Conservation (phyloP, 208 protist species). For the Leishmania guyanensis region DNA sequence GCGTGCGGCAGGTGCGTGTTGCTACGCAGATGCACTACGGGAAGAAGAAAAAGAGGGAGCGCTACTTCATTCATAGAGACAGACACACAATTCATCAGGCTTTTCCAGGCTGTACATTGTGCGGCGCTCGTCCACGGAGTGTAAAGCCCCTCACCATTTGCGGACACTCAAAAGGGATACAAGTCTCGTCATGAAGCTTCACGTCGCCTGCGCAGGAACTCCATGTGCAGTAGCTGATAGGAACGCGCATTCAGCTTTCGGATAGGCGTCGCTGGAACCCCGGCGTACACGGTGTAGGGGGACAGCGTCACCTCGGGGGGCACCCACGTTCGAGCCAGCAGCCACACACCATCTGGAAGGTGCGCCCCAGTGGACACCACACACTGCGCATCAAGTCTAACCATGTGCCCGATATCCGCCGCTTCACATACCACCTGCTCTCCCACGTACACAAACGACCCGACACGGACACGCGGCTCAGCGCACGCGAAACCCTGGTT, state of each 20-base stretch:
- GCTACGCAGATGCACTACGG: background rate
- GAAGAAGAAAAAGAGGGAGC: background rate
- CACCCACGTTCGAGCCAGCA: conserved; percentile 50
- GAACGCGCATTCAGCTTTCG: conserved; percentile 41
- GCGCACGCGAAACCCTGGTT: conserved; percentile 39
- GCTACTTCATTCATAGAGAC: background rate
- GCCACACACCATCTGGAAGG: conserved; percentile 67
- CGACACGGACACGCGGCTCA: conserved; percentile 34
- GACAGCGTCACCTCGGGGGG: conserved; percentile 52
- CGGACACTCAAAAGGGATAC: background rate
- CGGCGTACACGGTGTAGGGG: conserved; percentile 63
- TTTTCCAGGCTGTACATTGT: background rate
- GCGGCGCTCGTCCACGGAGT: background rate
- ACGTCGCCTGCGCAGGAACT: conserved; percentile 35
- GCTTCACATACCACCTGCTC: conserved; percentile 59
- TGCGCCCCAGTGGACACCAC: conserved; percentile 52
- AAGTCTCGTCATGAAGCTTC: background rate
- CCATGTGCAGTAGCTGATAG: conserved; percentile 44
- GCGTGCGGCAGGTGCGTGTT: background rate
- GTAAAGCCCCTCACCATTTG: background rate
- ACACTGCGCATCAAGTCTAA: conserved; percentile 61
- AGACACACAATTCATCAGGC: background rate
- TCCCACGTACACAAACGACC: conserved; percentile 56
- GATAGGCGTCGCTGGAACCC: conserved; percentile 46
- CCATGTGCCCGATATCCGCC: conserved; percentile 47